These are phyloP conservation scores for Cladosporium sp. DNA, from an alignment of 2,329 filamentous ascomycete species.

Conservation along the genomic window DNA sequence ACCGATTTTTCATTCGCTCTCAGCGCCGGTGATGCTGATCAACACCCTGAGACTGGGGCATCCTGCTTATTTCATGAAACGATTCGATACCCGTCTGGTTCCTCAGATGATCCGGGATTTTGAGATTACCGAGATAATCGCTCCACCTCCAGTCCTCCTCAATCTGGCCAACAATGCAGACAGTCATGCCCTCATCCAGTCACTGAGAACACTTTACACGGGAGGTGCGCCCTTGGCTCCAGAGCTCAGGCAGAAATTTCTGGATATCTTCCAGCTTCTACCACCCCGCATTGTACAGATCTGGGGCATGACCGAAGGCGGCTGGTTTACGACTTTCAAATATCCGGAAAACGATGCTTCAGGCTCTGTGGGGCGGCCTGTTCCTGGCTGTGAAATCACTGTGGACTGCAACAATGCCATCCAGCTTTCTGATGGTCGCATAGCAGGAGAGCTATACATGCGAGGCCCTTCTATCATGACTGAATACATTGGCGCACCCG, in stretches of 20 bases:
- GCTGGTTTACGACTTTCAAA: constrained; percentile 43
- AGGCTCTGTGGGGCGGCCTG: constrained; percentile 45
- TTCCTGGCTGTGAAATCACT: constrained; percentile 38
- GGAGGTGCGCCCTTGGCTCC: constrained; percentile 49
- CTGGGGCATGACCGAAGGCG: constrained; percentile 53
- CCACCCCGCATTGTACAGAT: constrained; percentile 44
- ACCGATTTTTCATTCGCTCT: constrained; percentile 53
- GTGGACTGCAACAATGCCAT: constrained; percentile 19
- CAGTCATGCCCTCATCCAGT: constrained; percentile 35
- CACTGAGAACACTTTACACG: constrained; percentile 42
- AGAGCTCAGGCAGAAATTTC: constrained; percentile 37
- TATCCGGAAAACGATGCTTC: constrained; percentile 37
- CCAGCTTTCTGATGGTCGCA: constrained; percentile 12
- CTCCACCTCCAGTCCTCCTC: constrained; percentile 44
- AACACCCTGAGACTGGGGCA: constrained; percentile 45
- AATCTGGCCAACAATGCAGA: constrained; percentile 30
- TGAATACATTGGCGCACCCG: constrained; percentile 31
- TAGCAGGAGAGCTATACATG: constrained; percentile 41
- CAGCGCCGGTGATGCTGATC: constrained; percentile 43
- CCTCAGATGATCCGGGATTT: constrained; percentile 37
- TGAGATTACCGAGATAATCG: constrained; percentile 46
- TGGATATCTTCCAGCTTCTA: constrained; percentile 35
- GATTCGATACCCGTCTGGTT: constrained; percentile 40
- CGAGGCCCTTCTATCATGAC: constrained; percentile 39
- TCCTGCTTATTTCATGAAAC: constrained; percentile 45